phyloP scores from a whole-genome alignment of 2,329 filamentous ascomycete genomes.

The Gaeumannomyces tritici region DNA sequence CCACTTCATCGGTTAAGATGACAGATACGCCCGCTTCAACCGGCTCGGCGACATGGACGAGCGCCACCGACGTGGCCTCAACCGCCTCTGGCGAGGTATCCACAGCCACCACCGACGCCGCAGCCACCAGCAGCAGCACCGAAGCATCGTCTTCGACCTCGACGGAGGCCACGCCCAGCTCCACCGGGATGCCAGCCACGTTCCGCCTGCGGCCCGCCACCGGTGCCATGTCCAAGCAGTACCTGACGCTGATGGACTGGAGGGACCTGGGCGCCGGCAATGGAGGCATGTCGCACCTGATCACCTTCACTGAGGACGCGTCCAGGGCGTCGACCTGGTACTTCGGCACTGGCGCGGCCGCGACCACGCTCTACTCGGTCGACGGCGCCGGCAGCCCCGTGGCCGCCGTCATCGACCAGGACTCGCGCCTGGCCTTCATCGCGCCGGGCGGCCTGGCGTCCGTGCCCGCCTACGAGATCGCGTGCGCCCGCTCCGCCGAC shows the following conservation, averaged over 20 bases:
- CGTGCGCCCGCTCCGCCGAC: neutral
- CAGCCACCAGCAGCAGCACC: too few species aligned
- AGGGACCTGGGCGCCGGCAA: neutral
- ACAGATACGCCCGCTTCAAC: neutral
- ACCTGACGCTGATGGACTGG: neutral
- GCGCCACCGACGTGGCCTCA: neutral
- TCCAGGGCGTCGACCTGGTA: neutral
- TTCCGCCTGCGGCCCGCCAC: neutral
- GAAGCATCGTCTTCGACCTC: neutral
- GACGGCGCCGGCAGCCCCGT: neutral
- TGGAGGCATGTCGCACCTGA: conserved; percentile 1
- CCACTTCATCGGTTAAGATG: neutral
- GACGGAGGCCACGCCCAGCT: neutral
- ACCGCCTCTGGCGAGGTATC: neutral
- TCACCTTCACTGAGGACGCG: neutral
- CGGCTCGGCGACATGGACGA: neutral
- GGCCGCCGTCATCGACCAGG: neutral
- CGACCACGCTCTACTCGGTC: neutral
- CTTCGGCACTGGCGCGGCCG: neutral
- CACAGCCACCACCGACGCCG: neutral
- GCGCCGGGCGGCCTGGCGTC: neutral
- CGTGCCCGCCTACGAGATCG: neutral
- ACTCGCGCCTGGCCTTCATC: conserved; percentile 1
- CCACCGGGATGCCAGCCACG: neutral
- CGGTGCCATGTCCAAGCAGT: neutral